Percentiles rank a stretch among this genome's conserved stretches.
Evolutionary conservation across 495 filamentous ascomycete species (phyloP).

Genomic region (Talaromyces stipitatus): DNA sequence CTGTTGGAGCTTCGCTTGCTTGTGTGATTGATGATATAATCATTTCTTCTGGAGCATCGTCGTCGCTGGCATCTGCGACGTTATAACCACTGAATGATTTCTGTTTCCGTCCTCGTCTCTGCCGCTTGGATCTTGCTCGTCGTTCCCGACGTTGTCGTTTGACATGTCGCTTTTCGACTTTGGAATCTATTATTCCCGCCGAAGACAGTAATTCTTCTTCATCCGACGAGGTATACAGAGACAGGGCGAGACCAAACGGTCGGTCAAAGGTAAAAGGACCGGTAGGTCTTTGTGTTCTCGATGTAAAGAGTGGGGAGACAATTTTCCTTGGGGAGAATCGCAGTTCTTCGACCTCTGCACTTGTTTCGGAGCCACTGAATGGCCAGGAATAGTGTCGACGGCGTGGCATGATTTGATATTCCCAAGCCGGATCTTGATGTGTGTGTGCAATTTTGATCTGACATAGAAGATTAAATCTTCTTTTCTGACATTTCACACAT

Average conservation of each 20-base stretch:
- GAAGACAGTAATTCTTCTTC: constrained; percentile 24
- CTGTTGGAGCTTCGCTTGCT: constrained; percentile 4
- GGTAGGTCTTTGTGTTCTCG: not conserved
- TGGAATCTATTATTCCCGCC: constrained; percentile 26
- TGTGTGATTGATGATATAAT: constrained; percentile 10
- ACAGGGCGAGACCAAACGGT: not conserved
- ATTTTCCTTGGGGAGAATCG: not conserved
- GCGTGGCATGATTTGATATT: not conserved
- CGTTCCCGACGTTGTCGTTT: not conserved
- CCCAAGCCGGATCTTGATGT: not conserved
- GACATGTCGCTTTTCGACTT: constrained; percentile 11
- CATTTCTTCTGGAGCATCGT: constrained; percentile 1
- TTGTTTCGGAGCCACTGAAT: not conserved
- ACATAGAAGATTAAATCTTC: not conserved
- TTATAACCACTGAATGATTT: not conserved
- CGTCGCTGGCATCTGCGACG: not conserved
- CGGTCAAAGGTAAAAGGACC: not conserved
- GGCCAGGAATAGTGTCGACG: constrained; percentile 9
- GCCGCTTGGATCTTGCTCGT: not conserved
- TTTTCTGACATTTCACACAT: not conserved
- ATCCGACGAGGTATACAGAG: constrained; percentile 4
- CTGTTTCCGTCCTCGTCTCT: not conserved
- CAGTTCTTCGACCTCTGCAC: not conserved
- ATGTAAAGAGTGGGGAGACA: not conserved
- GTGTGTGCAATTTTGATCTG: not conserved